A percentile compares a stretch with the other conserved stretches of the same genome.
Conservation (phyloP, 805 yeast genomes). For the Jamesozyma rosinii region DNA sequence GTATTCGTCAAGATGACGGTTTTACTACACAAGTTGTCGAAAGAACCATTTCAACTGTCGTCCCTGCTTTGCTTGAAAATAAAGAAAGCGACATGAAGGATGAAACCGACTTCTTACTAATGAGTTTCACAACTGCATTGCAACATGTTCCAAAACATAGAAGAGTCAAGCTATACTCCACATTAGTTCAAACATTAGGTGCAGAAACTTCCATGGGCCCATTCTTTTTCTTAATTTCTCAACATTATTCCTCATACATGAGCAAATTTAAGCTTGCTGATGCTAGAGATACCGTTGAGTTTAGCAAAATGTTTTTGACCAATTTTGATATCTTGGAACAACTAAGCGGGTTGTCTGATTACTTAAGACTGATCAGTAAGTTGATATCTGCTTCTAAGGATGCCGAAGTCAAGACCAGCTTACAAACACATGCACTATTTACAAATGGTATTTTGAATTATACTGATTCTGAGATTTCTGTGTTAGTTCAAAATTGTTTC, state of each 20-base stretch:
- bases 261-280: constrained; percentile 55
- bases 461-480: constrained; percentile 39
- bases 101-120: constrained; percentile 74
- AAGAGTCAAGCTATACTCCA: constrained; percentile 73
- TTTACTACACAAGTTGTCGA: constrained; percentile 87
- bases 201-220: constrained; percentile 56
- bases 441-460: constrained; percentile 50
- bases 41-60: constrained; percentile 79
- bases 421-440: constrained; percentile 50
- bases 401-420: constrained; percentile 33
- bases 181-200: constrained; percentile 70
- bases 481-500: constrained; percentile 43
- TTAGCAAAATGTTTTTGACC: constrained; percentile 58
- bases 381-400: constrained; percentile 32
- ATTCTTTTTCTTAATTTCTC: constrained; percentile 70
- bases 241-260: constrained; percentile 53
- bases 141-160: constrained; percentile 95
- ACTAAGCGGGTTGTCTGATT: constrained; percentile 44
- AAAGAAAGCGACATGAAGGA: constrained; percentile 36
- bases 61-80: constrained; percentile 71
- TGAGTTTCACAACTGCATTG: constrained; percentile 90
- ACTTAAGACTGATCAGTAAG: constrained; percentile 33
- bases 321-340: constrained; percentile 63
- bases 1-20: constrained; percentile 93
- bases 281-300: constrained; percentile 59